Conservation (phyloP, 208 protist species). For the Trypanosoma cruzi region DNA sequence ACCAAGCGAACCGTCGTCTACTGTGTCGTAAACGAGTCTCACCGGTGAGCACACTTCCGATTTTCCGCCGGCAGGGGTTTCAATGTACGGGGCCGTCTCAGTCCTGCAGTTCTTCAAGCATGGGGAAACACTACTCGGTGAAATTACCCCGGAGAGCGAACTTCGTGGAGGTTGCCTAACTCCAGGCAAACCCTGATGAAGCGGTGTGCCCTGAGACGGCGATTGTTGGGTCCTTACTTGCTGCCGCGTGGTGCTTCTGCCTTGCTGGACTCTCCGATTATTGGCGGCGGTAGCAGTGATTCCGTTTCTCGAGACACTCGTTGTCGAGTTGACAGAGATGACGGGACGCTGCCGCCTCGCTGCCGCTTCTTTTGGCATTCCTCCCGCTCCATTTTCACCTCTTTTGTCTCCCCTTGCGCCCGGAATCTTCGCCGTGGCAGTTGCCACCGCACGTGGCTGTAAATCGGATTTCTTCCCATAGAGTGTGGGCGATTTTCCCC, state of each 20-base stretch:
- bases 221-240: neutral
- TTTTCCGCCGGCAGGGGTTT: neutral
- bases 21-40: constrained; percentile 1
- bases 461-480: neutral
- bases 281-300: neutral
- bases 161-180: neutral
- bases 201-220: neutral
- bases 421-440: neutral
- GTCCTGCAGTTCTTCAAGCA: constrained; percentile 17
- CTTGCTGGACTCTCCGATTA: neutral
- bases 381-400: neutral
- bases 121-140: neutral
- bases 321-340: neutral
- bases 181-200: neutral
- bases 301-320: neutral
- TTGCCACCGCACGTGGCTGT: neutral
- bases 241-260: neutral
- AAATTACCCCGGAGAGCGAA: neutral
- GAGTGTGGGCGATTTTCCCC: neutral
- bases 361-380: neutral
- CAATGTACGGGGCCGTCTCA: constrained; percentile 22
- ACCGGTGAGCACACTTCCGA: neutral
- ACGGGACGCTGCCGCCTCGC: neutral
- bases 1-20: neutral
- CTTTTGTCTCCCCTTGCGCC: neutral